Conservation (phyloP, 163 green algal genomes). For the Scenedesmus sp. region DNA sequence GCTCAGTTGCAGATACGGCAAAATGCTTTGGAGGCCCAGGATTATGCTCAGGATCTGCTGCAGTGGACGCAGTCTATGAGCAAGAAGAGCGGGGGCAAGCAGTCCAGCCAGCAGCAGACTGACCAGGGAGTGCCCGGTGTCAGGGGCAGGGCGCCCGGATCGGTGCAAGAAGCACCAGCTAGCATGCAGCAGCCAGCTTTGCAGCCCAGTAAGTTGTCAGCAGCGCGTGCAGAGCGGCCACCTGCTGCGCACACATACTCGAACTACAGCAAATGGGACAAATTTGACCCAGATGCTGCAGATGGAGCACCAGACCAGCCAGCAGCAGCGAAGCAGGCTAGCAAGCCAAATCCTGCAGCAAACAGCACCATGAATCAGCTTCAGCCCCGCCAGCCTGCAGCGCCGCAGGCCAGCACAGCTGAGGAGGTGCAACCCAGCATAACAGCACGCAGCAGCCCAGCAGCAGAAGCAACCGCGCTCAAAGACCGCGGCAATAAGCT, state of each 20-base stretch:
- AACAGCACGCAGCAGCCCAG: slow-evolving; percentile 39
- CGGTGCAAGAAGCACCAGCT: slow-evolving; percentile 17
- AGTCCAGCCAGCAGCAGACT: slow-evolving; percentile 7
- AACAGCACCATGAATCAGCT: background rate
- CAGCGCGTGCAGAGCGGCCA: slow-evolving; percentile 4
- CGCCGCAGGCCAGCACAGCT: background rate
- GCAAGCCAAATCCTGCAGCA: background rate
- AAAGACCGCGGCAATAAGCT: slow-evolving; percentile 78
- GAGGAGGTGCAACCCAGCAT: slow-evolving; percentile 5
- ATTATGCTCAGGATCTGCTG: slow-evolving; percentile 78
- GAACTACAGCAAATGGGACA: slow-evolving; percentile 85
- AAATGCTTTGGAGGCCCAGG: slow-evolving; percentile 77
- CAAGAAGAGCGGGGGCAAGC: slow-evolving; percentile 57
- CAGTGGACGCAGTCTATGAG: slow-evolving; percentile 72
- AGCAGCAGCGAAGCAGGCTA: background rate
- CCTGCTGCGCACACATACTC: slow-evolving; percentile 83
- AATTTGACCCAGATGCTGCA: slow-evolving; percentile 81
- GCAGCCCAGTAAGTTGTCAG: background rate
- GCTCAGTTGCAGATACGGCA: slow-evolving; percentile 75
- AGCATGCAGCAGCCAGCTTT: slow-evolving; percentile 48
- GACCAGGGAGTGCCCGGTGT: slow-evolving; percentile 4
- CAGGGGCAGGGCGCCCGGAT: slow-evolving; percentile 30
- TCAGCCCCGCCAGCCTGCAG: background rate
- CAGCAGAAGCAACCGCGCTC: slow-evolving; percentile 55
- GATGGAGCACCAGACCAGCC: slow-evolving; percentile 48